A percentile compares a stretch with the other conserved stretches of the same genome.
Conservation (phyloP, 202 grass and related monocot genomes). For the Zizania palustris region DNA sequence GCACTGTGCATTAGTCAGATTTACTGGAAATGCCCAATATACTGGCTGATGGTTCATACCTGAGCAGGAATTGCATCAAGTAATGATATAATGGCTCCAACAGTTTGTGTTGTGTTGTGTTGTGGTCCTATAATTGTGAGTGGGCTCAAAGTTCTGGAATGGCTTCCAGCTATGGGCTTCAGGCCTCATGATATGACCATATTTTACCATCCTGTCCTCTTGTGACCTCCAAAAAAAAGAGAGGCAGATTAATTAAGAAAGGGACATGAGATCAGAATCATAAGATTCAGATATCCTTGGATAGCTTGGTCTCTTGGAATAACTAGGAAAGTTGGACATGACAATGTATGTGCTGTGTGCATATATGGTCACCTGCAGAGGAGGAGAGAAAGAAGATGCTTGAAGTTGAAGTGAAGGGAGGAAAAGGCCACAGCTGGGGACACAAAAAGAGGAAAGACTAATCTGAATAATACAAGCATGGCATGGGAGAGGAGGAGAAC, state of each 20-base stretch:
- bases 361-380: background rate
- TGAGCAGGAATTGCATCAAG: too few relatives aligned
- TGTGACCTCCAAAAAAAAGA: background rate
- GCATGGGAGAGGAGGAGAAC: background rate
- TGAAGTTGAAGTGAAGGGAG: background rate
- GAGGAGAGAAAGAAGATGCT: conserved; percentile 17
- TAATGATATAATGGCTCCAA: too few relatives aligned
- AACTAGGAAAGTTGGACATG: conserved; percentile 8
- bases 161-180: background rate
- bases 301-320: conserved; percentile 9
- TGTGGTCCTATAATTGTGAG: background rate
- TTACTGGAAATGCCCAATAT: background rate
- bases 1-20: background rate
- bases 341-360: background rate
- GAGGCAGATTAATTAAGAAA: background rate
- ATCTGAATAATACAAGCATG: background rate
- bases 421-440: background rate
- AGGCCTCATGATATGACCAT: background rate
- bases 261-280: background rate
- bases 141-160: background rate
- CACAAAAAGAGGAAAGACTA: background rate
- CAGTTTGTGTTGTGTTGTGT: too few relatives aligned
- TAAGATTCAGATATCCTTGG: conserved; percentile 7
- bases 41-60: background rate
- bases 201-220: background rate